Conservation (phyloP, 768 basidiomycete species). For the Coprinellus aureogranulatus region DNA sequence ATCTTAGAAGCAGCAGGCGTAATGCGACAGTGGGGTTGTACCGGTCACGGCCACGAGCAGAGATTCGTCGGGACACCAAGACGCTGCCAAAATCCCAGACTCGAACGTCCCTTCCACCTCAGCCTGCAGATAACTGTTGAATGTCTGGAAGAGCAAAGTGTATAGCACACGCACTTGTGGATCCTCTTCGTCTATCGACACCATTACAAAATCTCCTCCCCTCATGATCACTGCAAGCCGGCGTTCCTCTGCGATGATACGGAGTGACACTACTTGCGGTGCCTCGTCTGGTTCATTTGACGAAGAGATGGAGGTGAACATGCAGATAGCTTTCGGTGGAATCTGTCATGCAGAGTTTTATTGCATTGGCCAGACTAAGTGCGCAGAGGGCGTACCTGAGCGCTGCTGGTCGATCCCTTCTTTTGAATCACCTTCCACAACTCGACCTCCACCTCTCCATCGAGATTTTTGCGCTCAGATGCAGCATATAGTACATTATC, state of each 20-base stretch:
- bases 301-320: slow-evolving; percentile 35
- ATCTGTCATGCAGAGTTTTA: slow-evolving; percentile 2
- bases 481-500: slow-evolving; percentile 58
- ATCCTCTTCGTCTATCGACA: slow-evolving; percentile 52
- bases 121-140: slow-evolving; percentile 38
- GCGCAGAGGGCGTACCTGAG: slow-evolving; percentile 10
- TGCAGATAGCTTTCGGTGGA: slow-evolving; percentile 28
- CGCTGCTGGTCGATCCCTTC: slow-evolving; percentile 15
- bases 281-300: slow-evolving; percentile 16
- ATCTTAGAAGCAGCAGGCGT: background rate
- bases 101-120: slow-evolving; percentile 89
- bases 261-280: slow-evolving; percentile 59
- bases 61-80: slow-evolving; percentile 92
- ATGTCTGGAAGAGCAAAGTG: slow-evolving; percentile 16
- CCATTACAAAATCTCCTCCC: slow-evolving; percentile 79
- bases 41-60: slow-evolving; percentile 82
- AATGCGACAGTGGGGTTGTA: slow-evolving; percentile 23
- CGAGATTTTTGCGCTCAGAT: slow-evolving; percentile 45
- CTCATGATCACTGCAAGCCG: slow-evolving; percentile 64
- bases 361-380: background rate
- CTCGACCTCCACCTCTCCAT: slow-evolving; percentile 54
- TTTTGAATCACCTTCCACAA: slow-evolving; percentile 48
- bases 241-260: slow-evolving; percentile 70
- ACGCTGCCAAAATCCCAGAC: slow-evolving; percentile 73
- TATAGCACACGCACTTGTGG: slow-evolving; percentile 37